These are phyloP conservation scores for Sclerotinia borealis DNA, from an alignment of 2,329 filamentous ascomycete genomes.

Conservation along the genomic window DNA sequence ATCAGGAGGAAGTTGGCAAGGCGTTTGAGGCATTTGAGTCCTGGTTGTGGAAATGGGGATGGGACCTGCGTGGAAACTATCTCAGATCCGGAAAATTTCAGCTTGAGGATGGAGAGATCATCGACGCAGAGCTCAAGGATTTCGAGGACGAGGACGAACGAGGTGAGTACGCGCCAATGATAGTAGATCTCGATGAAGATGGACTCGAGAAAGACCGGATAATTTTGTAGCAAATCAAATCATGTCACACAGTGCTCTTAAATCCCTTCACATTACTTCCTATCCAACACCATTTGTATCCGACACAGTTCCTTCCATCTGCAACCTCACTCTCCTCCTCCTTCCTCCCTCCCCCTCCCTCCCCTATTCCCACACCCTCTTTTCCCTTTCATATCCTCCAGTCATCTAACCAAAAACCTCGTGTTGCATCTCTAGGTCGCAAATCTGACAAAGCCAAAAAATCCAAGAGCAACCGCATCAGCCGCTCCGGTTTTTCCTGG, in stretches of 20 bases:
- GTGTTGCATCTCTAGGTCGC: slow-evolving; percentile 10
- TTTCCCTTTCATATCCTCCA: not conserved
- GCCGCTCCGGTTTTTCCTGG: slow-evolving; percentile 8
- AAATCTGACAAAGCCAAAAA: slow-evolving; percentile 2
- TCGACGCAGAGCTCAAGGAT: slow-evolving; percentile 43
- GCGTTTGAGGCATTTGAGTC: slow-evolving; percentile 45
- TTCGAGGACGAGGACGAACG: slow-evolving; percentile 46
- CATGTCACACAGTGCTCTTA: not conserved
- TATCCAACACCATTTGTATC: not conserved
- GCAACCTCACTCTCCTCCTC: not conserved
- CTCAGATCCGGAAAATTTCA: slow-evolving; percentile 43
- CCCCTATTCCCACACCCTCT: not conserved
- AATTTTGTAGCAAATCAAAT: slow-evolving; percentile 20
- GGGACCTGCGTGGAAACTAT: slow-evolving; percentile 50
- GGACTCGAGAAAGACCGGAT: slow-evolving; percentile 32
- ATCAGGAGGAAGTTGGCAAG: slow-evolving; percentile 40
- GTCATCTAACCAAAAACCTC: not conserved
- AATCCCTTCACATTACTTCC: not conserved
- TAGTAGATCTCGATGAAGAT: slow-evolving; percentile 32
- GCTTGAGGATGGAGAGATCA: slow-evolving; percentile 46
- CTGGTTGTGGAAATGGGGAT: slow-evolving; percentile 44
- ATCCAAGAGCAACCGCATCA: not conserved
- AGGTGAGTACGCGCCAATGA: slow-evolving; percentile 33
- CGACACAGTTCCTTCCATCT: not conserved
- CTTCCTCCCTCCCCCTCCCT: too few species aligned